A percentile compares a stretch with the other conserved stretches of the same genome.
These are phyloP conservation scores for Erodium moschatum DNA, from an alignment of 441 rosid genomes.

Conservation along the genomic window DNA sequence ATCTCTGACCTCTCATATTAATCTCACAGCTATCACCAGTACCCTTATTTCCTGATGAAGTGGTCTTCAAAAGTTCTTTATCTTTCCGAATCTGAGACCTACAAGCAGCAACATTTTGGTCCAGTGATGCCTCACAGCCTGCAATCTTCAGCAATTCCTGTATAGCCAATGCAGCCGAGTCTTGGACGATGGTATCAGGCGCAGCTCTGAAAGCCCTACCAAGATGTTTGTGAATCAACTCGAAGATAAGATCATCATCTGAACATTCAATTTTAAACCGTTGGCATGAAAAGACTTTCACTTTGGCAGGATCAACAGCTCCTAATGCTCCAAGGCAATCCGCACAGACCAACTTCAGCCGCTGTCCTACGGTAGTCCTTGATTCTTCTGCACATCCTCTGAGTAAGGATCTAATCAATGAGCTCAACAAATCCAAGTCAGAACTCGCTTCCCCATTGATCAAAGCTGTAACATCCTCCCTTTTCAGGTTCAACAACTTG, in stretches of 20 bases:
- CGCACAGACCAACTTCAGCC: constrained; percentile 85
- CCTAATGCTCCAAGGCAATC: constrained; percentile 97
- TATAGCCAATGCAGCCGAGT: constrained; percentile 97
- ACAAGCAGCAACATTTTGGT: constrained; percentile 53
- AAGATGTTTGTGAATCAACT: constrained; percentile 87
- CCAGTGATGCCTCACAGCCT: constrained; percentile 93
- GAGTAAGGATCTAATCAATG: constrained; percentile 75
- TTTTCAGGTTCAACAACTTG: constrained; percentile 65
- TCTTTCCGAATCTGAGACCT: constrained; percentile 32
- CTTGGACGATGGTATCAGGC: constrained; percentile 87
- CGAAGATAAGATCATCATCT: constrained; percentile 98
- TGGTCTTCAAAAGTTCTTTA: constrained; percentile 29
- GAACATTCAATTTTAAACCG: constrained; percentile 98
- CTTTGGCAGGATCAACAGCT: constrained; percentile 98
- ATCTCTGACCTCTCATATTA: constrained; percentile 72
- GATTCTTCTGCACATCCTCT: constrained; percentile 99
- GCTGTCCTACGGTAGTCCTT: constrained; percentile 83
- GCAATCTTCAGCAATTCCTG: constrained; percentile 95
- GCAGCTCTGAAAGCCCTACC: constrained; percentile 99
- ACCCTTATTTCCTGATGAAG: constrained; percentile 29
- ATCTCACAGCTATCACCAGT: constrained; percentile 35
- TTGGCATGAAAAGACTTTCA: constrained; percentile 58
- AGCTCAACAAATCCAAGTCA: constrained; percentile 81
- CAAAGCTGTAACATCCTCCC: constrained; percentile 69
- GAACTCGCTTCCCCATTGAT: constrained; percentile 70